Evolutionary conservation across 768 basidiomycete species (phyloP).

Genomic region (Lanmaoa rubissima): DNA sequence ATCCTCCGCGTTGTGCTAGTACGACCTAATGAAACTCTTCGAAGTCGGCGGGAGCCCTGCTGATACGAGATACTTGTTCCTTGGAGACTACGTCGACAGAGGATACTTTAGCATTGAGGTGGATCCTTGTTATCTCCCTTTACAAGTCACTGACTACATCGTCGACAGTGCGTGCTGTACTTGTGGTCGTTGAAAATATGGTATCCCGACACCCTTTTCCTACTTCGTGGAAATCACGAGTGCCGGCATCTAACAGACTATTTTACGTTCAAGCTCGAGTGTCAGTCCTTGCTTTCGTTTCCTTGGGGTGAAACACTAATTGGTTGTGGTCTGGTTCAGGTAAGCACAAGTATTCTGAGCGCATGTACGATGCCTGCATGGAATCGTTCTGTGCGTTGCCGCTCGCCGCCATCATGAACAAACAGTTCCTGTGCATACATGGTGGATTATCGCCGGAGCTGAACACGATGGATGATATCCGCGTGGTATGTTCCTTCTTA

Average conservation of each 20-base stretch:
- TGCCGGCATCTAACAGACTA: constrained; percentile 98
- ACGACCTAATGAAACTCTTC: constrained; percentile 93
- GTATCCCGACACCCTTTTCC: constrained; percentile 96
- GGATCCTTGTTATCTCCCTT: constrained; percentile 9
- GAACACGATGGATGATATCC: constrained; percentile 92
- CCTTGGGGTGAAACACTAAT: constrained; percentile 5
- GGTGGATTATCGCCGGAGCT: constrained; percentile 96
- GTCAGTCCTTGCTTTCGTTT: constrained; percentile 46
- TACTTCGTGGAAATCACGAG: constrained; percentile 97
- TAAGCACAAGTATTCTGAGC: constrained; percentile 98
- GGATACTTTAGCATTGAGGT: constrained; percentile 95
- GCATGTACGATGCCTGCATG: constrained; percentile 97
- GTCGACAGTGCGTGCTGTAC: constrained; percentile 85
- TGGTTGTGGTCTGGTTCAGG: constrained; percentile 43
- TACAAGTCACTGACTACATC: constrained; percentile 1
- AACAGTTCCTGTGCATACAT: constrained; percentile 98
- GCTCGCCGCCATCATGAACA: constrained; percentile 98
- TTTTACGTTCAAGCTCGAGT: constrained; percentile 98
- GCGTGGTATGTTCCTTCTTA: constrained; percentile 53
- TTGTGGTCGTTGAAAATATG: constrained; percentile 99
- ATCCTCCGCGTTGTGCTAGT: constrained; percentile 42
- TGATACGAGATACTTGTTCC: constrained; percentile 88
- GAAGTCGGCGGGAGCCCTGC: constrained; percentile 95
- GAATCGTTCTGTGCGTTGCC: constrained; percentile 95
- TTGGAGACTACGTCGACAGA: constrained; percentile 92